Evolutionary conservation across 441 rosid species (phyloP).

Genomic region (Biscutella auriculata): DNA sequence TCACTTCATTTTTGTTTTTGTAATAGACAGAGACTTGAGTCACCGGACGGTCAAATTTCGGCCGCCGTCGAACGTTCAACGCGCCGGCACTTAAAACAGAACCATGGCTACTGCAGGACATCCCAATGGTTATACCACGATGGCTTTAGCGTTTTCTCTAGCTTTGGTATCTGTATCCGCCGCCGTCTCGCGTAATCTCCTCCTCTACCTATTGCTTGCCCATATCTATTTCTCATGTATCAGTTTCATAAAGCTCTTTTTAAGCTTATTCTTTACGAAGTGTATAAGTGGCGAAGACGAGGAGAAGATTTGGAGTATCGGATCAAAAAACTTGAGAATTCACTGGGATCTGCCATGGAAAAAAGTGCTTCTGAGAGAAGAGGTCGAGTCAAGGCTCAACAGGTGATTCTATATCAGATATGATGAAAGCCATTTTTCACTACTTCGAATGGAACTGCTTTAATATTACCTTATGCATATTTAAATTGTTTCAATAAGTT

Average conservation of each 20-base stretch:
- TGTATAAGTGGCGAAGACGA: conserved; percentile 32
- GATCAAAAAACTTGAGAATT: conserved; percentile 39
- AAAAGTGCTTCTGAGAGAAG: conserved; percentile 75
- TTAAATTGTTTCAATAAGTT: neutral
- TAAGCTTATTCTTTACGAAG: conserved; percentile 21
- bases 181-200: conserved; percentile 30
- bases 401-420: conserved; percentile 27
- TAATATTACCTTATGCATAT: neutral
- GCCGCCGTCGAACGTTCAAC: conserved; percentile 16
- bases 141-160: conserved; percentile 29
- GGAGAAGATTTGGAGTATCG: conserved; percentile 20
- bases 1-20: no score
- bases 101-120: conserved; percentile 6
- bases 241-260: neutral
- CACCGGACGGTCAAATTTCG: conserved; percentile 1
- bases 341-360: conserved; percentile 40
- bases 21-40: no score
- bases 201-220: neutral
- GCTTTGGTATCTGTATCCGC: conserved; percentile 40
- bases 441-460: neutral
- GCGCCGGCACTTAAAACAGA: conserved; percentile 3
- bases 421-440: neutral
- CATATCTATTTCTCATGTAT: neutral
- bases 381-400: conserved; percentile 78
- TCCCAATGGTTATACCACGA: conserved; percentile 8